Conservation (phyloP, 768 basidiomycete species). For the Nidularia sp. region DNA sequence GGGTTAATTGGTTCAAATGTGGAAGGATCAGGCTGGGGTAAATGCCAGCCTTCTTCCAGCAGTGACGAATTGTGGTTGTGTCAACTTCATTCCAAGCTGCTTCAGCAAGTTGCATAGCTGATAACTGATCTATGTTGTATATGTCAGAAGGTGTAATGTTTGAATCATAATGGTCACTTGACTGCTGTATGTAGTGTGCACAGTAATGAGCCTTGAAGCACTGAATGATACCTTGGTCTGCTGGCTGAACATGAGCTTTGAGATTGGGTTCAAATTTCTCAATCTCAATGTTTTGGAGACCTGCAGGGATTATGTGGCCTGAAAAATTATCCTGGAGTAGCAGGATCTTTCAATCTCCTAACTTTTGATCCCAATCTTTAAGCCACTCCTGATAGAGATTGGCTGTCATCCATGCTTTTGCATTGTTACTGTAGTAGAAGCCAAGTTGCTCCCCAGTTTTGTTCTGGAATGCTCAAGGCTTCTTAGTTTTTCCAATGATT, state of each 20-base stretch:
- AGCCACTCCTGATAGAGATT: slow-evolving; percentile 24
- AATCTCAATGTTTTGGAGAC: slow-evolving; percentile 10
- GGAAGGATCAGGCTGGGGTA: slow-evolving; percentile 2
- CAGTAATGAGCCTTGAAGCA: slow-evolving; percentile 24
- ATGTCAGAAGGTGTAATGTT: slow-evolving; percentile 16
- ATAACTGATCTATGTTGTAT: slow-evolving; percentile 23
- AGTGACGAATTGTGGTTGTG: slow-evolving; percentile 18
- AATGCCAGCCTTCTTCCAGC: slow-evolving; percentile 22
- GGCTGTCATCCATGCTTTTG: slow-evolving; percentile 26
- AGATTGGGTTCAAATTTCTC: slow-evolving; percentile 20
- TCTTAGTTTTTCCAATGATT: slow-evolving; percentile 20
- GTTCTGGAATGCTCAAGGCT: slow-evolving; percentile 17
- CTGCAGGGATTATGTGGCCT: slow-evolving; percentile 10
- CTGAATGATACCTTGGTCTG: slow-evolving; percentile 21
- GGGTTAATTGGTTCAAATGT: slow-evolving; percentile 2
- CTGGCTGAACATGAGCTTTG: slow-evolving; percentile 21
- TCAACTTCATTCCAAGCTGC: slow-evolving; percentile 21
- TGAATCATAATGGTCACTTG: slow-evolving; percentile 17
- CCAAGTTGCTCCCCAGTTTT: slow-evolving; percentile 17
- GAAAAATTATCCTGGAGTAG: slow-evolving; percentile 19
- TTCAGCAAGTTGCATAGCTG: slow-evolving; percentile 23
- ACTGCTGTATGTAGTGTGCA: slow-evolving; percentile 12
- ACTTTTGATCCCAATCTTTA: slow-evolving; percentile 13
- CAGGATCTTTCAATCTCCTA: slow-evolving; percentile 12
- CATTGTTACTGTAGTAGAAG: slow-evolving; percentile 24